These are phyloP conservation scores for Eucalyptus fibrosa DNA, from an alignment of 345 rosid genomes.

Conservation along the genomic window DNA sequence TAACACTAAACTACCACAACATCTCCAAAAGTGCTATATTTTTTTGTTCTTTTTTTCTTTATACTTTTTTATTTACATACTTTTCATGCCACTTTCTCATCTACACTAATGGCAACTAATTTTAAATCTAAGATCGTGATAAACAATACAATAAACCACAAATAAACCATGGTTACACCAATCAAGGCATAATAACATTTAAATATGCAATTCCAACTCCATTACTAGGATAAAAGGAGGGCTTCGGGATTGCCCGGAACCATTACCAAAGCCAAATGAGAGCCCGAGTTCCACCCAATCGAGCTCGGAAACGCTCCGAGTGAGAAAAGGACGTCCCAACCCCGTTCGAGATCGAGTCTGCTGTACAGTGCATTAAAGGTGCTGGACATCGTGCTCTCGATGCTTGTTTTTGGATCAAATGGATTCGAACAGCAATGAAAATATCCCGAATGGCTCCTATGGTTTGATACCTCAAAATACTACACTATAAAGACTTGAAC, in stretches of 20 bases:
- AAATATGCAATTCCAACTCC: background rate
- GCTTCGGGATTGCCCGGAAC: background rate
- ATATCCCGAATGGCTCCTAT: background rate
- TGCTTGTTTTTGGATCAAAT: background rate
- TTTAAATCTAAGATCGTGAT: background rate
- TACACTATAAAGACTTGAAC: background rate
- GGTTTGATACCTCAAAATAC: background rate
- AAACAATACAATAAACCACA: background rate
- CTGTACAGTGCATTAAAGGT: background rate
- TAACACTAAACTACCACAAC: background rate
- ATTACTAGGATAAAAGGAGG: too few relatives aligned
- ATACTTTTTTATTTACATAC: background rate
- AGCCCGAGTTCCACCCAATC: background rate
- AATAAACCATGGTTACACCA: background rate
- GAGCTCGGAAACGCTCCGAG: background rate
- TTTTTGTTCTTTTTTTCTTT: background rate
- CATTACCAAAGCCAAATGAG: background rate
- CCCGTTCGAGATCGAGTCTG: too few relatives aligned
- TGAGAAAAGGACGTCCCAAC: background rate
- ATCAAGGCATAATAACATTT: background rate
- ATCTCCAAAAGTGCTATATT: background rate
- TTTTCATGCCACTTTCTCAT: background rate
- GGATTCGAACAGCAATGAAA: background rate
- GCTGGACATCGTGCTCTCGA: background rate
- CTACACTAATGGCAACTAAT: background rate